Evolutionary conservation across 352 stramenopile genomes (phyloP).

Genomic region (Hyaloperonospora brassicae): DNA sequence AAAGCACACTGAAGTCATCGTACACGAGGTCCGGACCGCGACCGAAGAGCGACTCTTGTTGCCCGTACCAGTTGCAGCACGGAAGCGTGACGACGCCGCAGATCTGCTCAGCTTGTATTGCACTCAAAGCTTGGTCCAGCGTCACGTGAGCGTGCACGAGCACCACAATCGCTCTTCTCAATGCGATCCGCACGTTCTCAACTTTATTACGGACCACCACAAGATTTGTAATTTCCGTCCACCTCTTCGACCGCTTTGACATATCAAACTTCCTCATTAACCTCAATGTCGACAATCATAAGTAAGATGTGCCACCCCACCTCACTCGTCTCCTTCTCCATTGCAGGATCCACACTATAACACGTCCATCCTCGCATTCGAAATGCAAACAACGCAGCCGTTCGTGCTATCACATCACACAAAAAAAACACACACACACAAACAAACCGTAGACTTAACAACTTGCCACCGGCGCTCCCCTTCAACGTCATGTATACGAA

Average conservation of each 20-base stretch:
- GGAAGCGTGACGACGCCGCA: conserved; percentile 63
- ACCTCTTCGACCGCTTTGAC: conserved; percentile 36
- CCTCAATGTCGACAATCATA: background rate
- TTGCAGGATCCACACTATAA: conserved; percentile 72
- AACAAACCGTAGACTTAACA: too few relatives aligned
- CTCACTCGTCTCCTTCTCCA: conserved; percentile 49
- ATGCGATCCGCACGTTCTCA: conserved; percentile 61
- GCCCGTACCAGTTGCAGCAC: conserved; percentile 80
- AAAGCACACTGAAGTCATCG: conserved; percentile 78
- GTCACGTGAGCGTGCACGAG: conserved; percentile 79
- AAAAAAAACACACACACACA: conserved; percentile 7
- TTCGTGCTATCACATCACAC: conserved; percentile 35
- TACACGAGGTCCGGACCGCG: conserved; percentile 59
- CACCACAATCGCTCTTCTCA: conserved; percentile 54
- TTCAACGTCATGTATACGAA: background rate
- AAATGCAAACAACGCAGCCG: conserved; percentile 71
- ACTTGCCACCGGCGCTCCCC: background rate
- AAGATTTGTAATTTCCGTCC: conserved; percentile 52
- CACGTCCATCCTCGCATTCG: conserved; percentile 64
- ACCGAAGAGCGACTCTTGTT: conserved; percentile 53
- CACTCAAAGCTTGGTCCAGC: conserved; percentile 55
- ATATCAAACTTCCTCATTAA: conserved; percentile 1
- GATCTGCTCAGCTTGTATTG: conserved; percentile 50
- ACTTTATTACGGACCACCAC: conserved; percentile 79
- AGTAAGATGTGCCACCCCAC: conserved; percentile 7